Evolutionary conservation across 176 grass and related monocot species (phyloP).

Genomic region (Carex parvula): DNA sequence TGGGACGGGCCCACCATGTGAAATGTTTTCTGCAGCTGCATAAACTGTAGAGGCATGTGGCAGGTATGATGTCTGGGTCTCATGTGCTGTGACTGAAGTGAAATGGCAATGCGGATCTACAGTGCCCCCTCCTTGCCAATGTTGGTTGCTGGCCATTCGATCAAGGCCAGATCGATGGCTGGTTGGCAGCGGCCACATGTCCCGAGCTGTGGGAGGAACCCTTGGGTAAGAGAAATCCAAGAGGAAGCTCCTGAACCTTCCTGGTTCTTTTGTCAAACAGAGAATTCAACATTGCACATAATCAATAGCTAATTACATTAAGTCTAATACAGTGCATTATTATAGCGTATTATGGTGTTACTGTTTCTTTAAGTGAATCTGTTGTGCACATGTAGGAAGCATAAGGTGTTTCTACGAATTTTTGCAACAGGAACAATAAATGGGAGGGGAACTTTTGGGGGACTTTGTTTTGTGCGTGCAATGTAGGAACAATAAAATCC

Average conservation of each 20-base stretch:
- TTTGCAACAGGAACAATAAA: neutral
- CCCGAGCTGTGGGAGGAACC: conserved; percentile 52
- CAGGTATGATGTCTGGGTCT: conserved; percentile 26
- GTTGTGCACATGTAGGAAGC: neutral
- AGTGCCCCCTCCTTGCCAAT: conserved; percentile 40
- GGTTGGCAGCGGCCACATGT: conserved; percentile 31
- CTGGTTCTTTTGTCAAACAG: conserved; percentile 41
- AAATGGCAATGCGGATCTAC: conserved; percentile 35
- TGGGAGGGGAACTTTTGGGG: too few relatives aligned
- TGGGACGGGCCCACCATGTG: conserved; percentile 44
- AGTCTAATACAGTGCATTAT: neutral
- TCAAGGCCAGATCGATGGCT: conserved; percentile 28
- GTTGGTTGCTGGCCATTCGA: conserved; percentile 37
- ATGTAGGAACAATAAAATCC: too few relatives aligned
- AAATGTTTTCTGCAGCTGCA: conserved; percentile 45
- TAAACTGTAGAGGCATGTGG: conserved; percentile 33
- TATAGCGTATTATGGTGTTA: neutral
- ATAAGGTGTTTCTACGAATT: neutral
- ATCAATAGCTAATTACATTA: neutral
- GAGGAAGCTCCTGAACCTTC: conserved; percentile 66
- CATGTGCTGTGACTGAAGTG: conserved; percentile 33
- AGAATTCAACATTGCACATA: neutral
- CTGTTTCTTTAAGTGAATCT: neutral
- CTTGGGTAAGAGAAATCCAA: conserved; percentile 85
- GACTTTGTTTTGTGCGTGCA: neutral